Evolutionary conservation across 2,329 filamentous ascomycete species (phyloP).

Genomic region (Talaromyces sp.): DNA sequence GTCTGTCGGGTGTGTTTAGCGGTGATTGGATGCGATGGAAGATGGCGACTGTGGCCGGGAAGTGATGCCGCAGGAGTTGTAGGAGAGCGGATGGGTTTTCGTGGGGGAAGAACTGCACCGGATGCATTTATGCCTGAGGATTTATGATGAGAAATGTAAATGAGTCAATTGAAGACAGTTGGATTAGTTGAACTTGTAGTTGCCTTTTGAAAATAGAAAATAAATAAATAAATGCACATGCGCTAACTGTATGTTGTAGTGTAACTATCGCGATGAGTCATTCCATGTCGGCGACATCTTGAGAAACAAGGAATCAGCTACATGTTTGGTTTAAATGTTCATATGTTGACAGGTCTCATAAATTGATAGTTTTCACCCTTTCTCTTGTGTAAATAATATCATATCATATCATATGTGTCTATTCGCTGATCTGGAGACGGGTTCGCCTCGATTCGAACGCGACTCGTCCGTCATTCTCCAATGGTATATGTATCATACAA

Average conservation of each 20-base stretch:
- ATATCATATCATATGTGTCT: neutral
- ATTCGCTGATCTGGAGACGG: neutral
- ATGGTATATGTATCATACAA: slow-evolving; percentile 6
- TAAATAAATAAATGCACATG: neutral
- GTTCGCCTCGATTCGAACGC: neutral
- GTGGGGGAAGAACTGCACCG: neutral
- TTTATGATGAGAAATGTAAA: neutral
- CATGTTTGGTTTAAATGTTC: neutral
- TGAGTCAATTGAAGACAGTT: neutral
- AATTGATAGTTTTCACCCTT: neutral
- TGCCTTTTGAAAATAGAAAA: no score
- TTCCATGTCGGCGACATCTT: neutral
- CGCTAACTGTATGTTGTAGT: neutral
- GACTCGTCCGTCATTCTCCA: neutral
- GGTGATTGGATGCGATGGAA: slow-evolving; percentile 4
- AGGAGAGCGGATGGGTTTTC: neutral
- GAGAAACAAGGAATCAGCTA: neutral
- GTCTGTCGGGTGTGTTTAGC: neutral
- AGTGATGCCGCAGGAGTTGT: neutral
- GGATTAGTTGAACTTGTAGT: no score
- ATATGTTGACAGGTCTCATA: neutral
- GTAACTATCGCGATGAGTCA: neutral
- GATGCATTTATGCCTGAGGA: neutral
- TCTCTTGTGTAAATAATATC: neutral
- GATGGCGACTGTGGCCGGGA: neutral